phyloP scores from a whole-genome alignment of 2,329 filamentous ascomycete species.

The Apiospora rasikravindrae region DNA sequence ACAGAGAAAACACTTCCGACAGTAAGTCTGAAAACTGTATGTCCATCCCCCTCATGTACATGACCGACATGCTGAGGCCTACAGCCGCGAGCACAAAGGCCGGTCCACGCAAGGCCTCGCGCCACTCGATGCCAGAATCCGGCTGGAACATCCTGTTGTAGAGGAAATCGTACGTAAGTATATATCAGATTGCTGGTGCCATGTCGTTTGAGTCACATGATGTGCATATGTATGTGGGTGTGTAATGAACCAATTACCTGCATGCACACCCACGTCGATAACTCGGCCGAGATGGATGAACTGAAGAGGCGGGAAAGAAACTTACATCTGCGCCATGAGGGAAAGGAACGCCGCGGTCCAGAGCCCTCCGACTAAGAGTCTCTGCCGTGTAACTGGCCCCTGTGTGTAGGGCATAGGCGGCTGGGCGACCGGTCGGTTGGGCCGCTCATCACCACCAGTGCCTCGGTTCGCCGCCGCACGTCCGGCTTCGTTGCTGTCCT shows the following conservation, averaged over 20 bases:
- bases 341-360: neutral
- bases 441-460: neutral
- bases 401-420: neutral
- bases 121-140: neutral
- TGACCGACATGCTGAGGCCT: neutral
- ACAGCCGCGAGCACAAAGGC: neutral
- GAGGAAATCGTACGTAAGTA: neutral
- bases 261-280: no score
- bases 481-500: neutral
- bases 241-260: no score
- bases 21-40: neutral
- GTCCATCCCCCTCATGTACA: neutral
- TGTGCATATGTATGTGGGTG: neutral
- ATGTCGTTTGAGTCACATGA: neutral
- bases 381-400: neutral
- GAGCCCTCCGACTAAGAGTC: neutral
- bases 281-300: neutral
- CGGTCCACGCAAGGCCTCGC: neutral
- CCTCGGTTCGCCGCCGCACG: neutral
- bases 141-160: neutral
- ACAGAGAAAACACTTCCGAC: no score
- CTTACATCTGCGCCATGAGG: neutral
- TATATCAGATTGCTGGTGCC: neutral
- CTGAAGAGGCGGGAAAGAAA: neutral
- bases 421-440: neutral